Conservation (phyloP, 129 eudicot species). For the Pseudognaphalium luteoalbum region DNA sequence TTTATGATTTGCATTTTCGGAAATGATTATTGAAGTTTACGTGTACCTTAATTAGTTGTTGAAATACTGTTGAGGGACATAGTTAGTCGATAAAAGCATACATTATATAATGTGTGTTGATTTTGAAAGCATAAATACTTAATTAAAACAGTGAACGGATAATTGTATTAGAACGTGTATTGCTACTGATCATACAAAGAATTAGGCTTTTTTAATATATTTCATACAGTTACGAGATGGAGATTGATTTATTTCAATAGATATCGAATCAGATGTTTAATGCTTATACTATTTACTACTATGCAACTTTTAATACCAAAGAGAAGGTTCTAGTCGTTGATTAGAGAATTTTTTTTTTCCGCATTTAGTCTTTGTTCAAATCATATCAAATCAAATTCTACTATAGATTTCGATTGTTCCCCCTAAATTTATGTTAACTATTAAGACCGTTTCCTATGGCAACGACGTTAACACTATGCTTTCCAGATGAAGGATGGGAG, state of each 20-base stretch:
- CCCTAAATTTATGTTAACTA: too few relatives aligned
- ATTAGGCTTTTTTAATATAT: too few relatives aligned
- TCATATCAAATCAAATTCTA: too few relatives aligned
- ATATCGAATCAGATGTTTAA: slow-evolving; percentile 18
- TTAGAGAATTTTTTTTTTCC: slow-evolving; percentile 8
- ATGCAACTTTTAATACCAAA: slow-evolving; percentile 7
- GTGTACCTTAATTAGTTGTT: not conserved
- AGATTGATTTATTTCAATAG: not conserved
- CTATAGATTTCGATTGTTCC: too few relatives aligned
- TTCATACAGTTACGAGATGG: not conserved
- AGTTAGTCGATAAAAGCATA: too few relatives aligned
- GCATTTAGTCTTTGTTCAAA: too few relatives aligned
- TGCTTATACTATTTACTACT: slow-evolving; percentile 10
- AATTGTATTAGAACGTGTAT: not conserved
- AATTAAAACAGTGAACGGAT: not conserved
- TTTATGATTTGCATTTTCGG: too few relatives aligned
- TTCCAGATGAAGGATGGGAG: too few relatives aligned
- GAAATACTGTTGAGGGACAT: not conserved
- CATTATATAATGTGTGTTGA: not conserved
- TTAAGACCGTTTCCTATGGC: too few relatives aligned
- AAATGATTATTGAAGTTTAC: not conserved
- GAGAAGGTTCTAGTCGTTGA: not conserved
- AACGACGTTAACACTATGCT: too few relatives aligned
- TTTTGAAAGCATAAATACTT: not conserved
- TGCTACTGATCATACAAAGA: not conserved